Base-by-base conservation (phyloP, 2,329 filamentous ascomycete genomes). In the Orbilia quercus region DNA sequence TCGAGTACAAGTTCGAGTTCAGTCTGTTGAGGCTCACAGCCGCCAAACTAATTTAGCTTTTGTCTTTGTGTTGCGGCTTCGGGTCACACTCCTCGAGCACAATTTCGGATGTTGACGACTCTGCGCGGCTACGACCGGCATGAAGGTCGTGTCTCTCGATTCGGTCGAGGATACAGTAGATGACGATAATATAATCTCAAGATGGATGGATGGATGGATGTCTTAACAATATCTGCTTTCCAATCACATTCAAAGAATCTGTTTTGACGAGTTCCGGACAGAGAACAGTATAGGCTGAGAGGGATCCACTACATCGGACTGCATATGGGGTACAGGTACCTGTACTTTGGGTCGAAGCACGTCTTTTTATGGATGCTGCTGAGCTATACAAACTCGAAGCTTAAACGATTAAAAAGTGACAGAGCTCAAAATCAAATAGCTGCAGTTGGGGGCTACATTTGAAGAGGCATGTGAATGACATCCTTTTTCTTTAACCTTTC, bases 141-240 rank as follows among this genome's bases (percentile, higher is more conserved):
- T n/a, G n/a, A 16, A 51, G 9, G 25, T 20, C 55, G 47, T 16
- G 25, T 18, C 28, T 34, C 44, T 51, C 58, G 38, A 40, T 42
- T 51, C 28, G 7, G 18, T 45, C 42, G 3, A 45, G 2, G 9
- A 42, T 25, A 18, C 48, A 28, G 31, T 23, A 53, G 44, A 67
- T 59, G 53, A 67, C 63, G 45, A 53, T 58, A 14, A 58, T 51
- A 34, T n/a, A 7, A 23, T 36, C 16, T 2, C 36, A n/a, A 42
- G 36, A 57, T 57, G 53, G 53, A 57, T 57, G 63, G 36, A 57
- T 57, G 53, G 53, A 57, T 57, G 63, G 40, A 40, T 67, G 53
- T 59, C 44, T 67, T 51, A 20, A 48, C 44, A 48, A 6, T n/a
- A 20, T n/a, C 7, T 23, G 45, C 28, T 31, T 65, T 63, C 40